Evolutionary conservation across 495 filamentous ascomycete genomes (phyloP), one percentile per base, ranked within the genome.

Genomic region (Poronia punctata): DNA sequence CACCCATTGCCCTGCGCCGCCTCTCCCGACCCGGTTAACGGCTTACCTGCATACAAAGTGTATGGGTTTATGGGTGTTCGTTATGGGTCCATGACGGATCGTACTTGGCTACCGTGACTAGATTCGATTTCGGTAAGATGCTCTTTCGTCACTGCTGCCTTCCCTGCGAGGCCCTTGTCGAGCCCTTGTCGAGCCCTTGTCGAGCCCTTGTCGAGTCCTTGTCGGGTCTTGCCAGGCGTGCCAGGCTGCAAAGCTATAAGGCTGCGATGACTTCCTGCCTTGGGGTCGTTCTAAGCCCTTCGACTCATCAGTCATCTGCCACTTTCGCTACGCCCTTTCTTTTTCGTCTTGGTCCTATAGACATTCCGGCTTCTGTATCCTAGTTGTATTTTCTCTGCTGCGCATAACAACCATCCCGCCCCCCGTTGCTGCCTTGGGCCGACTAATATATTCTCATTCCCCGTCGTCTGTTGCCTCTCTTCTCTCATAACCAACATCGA

Each of bases 241-340:
- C 49, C 45, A 56, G 55, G 55, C 55, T 59, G 44, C 55, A 46
- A 49, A 40, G 40, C 59, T 62, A 59, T 62, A 62, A 62, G 59
- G 59, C 59, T 59, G 45, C 56, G 56, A 59, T 59, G 49, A 48
- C 53, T 48, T 51, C 54, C 46, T 49, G 35, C 49, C 50, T 39
- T 49, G 34, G 40, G 6, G 46, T 46, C 50, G 39, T 45, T 44
- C 21, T 32, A 49, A 45, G 52, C 38, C 52, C 52, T 48, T 55
- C 55, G 55, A 59, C 52, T 59, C 55, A 59, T 58, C 52, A 45
- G 55, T 49, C 55, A 56, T 47, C 52, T 51, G 48, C 47, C 52
- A 49, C 49, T 46, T 48, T 50, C 52, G 45, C 44, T 56, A 39
- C 38, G 43, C 52, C 52, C 46, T 56, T 54, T 53, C 46, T 45